Base-by-base conservation (phyloP, 2,329 filamentous ascomycete species). In the Chrysoporthe puriensis region DNA sequence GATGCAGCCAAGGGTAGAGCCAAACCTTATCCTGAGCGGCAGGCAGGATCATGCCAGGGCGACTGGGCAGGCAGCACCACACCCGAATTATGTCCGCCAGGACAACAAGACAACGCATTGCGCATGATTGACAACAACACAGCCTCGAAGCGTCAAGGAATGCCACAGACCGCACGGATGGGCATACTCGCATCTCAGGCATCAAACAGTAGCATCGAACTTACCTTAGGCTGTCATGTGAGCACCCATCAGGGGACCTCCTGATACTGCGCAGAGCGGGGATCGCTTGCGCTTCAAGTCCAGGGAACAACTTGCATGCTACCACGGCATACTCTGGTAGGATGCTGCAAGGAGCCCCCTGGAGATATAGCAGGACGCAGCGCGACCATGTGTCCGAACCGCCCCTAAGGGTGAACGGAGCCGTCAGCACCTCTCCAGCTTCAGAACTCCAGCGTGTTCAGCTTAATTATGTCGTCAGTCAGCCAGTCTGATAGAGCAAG, bases 21-120 rank as follows among this genome's bases (percentile, higher is more conserved):
- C 14, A 54, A 63, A 63, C 61, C 61, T 63, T 63, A 63, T 52
- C n/a, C 16, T 54, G 16, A 9, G 32, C 61, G 61, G 61, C 61
- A 63, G 61, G 61, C 60, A 62, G 14, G 1, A 9, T 8, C 32
- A n/a, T 8, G 46, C 36, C n/a, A n/a, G 9, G 2, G 18, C 13
- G 42, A 26, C 32, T 4, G 46, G 60, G 44, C 60, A 62, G 60
- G 60, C 46, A 62, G 26, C 42, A 62, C 9, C 8, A 14, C 34
- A 21, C 11, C 50, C 26, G 50, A 54, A 16, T 13, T 54, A 54
- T 54, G 26, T 32, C 21, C 46, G 21, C 13, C 48, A 54, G 21
- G 50, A 26, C 21, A 32, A 21, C 21, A 26, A 16, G 50, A 54
- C 50, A 54, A 32, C 50, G 50, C 50, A 54, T 54, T 54, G 50